Evolutionary conservation across 1,284 basidiomycete species (phyloP).

Genomic region (Meripilus lineatus): DNA sequence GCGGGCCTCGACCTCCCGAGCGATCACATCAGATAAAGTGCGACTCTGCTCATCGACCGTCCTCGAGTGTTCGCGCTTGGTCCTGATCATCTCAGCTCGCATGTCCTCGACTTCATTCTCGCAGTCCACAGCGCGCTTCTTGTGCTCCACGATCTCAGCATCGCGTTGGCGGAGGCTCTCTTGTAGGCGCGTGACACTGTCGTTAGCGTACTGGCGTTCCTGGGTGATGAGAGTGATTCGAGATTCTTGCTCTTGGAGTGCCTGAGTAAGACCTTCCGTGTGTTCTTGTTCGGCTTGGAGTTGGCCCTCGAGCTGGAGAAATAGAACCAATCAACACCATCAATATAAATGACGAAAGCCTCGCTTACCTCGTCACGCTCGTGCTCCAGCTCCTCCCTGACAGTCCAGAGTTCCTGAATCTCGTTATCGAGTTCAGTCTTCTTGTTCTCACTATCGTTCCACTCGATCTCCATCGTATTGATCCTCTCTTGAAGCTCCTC

Average conservation of each 20-base stretch:
- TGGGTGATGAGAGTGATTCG: conserved; percentile 49
- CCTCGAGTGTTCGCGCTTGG: conserved; percentile 51
- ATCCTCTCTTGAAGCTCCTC: conserved; percentile 30
- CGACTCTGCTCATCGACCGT: conserved; percentile 47
- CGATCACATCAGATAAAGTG: conserved; percentile 42
- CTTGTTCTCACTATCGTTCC: conserved; percentile 49
- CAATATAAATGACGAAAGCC: not conserved
- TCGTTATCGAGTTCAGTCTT: conserved; percentile 50
- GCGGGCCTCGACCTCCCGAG: conserved; percentile 42
- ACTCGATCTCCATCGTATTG: conserved; percentile 46
- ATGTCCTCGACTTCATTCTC: conserved; percentile 47
- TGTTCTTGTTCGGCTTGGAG: conserved; percentile 44
- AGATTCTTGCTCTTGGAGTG: conserved; percentile 53
- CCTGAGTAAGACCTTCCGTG: conserved; percentile 39
- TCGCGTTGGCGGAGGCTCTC: conserved; percentile 50
- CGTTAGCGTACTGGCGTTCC: conserved; percentile 50
- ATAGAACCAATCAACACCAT: conserved; percentile 5
- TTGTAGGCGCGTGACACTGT: conserved; percentile 50
- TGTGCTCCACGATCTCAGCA: conserved; percentile 38
- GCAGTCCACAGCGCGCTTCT: conserved; percentile 34
- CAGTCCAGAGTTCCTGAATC: conserved; percentile 42
- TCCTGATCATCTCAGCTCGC: conserved; percentile 45
- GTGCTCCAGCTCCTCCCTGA: conserved; percentile 46
- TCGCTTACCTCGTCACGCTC: conserved; percentile 49
- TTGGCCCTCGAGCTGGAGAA: conserved; percentile 45